These are phyloP conservation scores for Trifolium pratense DNA, from an alignment of 306 rosid genomes.

Conservation along the genomic window DNA sequence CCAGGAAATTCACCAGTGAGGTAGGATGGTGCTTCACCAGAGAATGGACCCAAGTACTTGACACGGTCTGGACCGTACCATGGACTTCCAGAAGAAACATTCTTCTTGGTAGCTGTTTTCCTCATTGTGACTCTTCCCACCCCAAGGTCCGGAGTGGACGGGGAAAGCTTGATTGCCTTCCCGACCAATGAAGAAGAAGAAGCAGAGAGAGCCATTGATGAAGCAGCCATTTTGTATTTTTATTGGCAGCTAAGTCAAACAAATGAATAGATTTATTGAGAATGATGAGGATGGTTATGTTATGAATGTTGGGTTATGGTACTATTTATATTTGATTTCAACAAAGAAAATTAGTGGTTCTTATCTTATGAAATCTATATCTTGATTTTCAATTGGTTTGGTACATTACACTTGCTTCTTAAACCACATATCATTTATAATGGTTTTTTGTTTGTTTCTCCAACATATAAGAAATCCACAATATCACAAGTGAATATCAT, in stretches of 20 bases:
- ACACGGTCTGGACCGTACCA: not conserved
- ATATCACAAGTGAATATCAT: not conserved
- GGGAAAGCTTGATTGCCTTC: not conserved
- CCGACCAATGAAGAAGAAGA: not conserved
- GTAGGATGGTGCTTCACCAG: not conserved
- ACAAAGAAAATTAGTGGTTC: not conserved
- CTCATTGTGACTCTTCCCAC: not conserved
- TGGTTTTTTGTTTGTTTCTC: not conserved
- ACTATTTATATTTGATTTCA: not conserved
- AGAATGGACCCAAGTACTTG: slow-evolving; percentile 1
- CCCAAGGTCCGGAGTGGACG: not conserved
- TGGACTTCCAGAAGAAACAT: not conserved
- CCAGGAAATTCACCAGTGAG: not conserved
- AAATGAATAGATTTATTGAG: not conserved
- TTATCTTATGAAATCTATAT: not conserved
- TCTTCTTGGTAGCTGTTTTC: not conserved
- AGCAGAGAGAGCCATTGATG: not conserved
- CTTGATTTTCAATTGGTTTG: not conserved
- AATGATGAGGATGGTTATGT: not conserved
- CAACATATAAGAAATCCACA: not conserved
- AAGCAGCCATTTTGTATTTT: not conserved
- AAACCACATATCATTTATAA: not conserved
- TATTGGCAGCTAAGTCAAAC: not conserved
- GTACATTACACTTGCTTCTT: not conserved
- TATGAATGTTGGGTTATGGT: not conserved